phyloP scores from a whole-genome alignment of 768 basidiomycete species.

The Suillus subluteus region DNA sequence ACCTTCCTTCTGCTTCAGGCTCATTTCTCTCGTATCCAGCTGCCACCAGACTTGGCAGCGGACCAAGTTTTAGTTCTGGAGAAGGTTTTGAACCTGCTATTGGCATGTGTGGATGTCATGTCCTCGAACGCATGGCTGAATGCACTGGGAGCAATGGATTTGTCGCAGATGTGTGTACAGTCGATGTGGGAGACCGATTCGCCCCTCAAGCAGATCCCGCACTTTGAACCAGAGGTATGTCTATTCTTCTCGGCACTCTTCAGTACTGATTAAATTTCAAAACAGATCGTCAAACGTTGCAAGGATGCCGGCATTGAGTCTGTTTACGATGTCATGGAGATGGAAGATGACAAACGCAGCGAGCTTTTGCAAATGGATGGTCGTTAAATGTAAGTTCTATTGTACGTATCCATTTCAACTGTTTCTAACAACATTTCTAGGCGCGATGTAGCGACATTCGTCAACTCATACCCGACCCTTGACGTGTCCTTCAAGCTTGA shows the following conservation, averaged over 20 bases:
- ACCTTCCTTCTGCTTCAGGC: slow-evolving; percentile 96
- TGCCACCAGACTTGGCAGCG: slow-evolving; percentile 91
- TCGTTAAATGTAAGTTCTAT: slow-evolving; percentile 73
- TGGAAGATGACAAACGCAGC: slow-evolving; percentile 91
- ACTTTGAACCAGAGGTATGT: slow-evolving; percentile 87
- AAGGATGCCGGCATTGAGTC: slow-evolving; percentile 80
- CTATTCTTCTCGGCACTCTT: not conserved
- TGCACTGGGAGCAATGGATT: slow-evolving; percentile 95
- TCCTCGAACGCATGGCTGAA: slow-evolving; percentile 95
- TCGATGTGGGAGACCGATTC: slow-evolving; percentile 98
- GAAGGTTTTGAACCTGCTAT: slow-evolving; percentile 88
- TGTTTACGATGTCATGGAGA: slow-evolving; percentile 97
- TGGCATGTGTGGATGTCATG: slow-evolving; percentile 98
- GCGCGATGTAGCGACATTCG: slow-evolving; percentile 93
- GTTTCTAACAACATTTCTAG: slow-evolving; percentile 41
- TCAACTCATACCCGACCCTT: slow-evolving; percentile 96
- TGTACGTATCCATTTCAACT: not conserved
- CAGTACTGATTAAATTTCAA: not conserved
- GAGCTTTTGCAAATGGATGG: slow-evolving; percentile 83
- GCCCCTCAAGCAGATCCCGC: slow-evolving; percentile 93
- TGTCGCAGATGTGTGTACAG: slow-evolving; percentile 98
- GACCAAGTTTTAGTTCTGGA: slow-evolving; percentile 88
- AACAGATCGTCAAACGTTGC: slow-evolving; percentile 81
- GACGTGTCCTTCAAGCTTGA: slow-evolving; percentile 89
- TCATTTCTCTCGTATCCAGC: slow-evolving; percentile 90